Percentiles rank a stretch among this genome's conserved stretches.
Evolutionary conservation across 352 stramenopile genomes (phyloP).

Genomic region (Plasmopara muralis): DNA sequence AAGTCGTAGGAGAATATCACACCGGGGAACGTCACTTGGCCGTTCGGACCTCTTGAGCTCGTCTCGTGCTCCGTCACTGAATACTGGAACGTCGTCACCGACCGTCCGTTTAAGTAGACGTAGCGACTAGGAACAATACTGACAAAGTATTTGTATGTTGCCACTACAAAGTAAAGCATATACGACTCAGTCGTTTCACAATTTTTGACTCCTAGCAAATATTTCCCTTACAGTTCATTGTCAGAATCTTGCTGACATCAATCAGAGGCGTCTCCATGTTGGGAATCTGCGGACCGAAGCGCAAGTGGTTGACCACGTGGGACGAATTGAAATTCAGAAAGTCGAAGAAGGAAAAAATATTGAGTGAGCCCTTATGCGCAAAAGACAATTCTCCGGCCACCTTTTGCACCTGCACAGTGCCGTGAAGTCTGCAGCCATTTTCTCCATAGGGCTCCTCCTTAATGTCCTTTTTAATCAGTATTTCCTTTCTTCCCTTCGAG

Average conservation of each 20-base stretch:
- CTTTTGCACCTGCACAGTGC: constrained; percentile 70
- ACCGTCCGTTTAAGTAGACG: constrained; percentile 64
- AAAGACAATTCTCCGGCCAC: constrained; percentile 81
- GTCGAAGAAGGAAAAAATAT: constrained; percentile 81
- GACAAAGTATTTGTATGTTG: constrained; percentile 87
- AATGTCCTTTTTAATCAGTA: constrained; percentile 64
- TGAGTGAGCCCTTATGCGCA: constrained; percentile 77
- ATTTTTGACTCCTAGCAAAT: no score
- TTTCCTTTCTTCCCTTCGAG: constrained; percentile 78
- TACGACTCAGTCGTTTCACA: no score
- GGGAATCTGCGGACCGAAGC: constrained; percentile 70
- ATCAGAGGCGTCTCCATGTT: constrained; percentile 85
- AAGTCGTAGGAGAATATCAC: constrained; percentile 88
- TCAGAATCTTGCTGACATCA: constrained; percentile 78
- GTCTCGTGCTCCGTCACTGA: constrained; percentile 80
- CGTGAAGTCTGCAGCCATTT: constrained; percentile 70
- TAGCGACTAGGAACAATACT: constrained; percentile 82
- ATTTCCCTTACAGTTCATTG: constrained; percentile 51
- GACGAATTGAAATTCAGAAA: constrained; percentile 89
- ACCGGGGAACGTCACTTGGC: constrained; percentile 65
- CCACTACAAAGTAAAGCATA: constrained; percentile 31
- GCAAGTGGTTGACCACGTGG: constrained; percentile 70
- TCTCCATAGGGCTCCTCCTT: constrained; percentile 48
- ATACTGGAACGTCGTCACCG: constrained; percentile 81
- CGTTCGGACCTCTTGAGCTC: constrained; percentile 34